Conservation (phyloP, 176 grass and related monocot species). For the Cenchrus fungigraminus region DNA sequence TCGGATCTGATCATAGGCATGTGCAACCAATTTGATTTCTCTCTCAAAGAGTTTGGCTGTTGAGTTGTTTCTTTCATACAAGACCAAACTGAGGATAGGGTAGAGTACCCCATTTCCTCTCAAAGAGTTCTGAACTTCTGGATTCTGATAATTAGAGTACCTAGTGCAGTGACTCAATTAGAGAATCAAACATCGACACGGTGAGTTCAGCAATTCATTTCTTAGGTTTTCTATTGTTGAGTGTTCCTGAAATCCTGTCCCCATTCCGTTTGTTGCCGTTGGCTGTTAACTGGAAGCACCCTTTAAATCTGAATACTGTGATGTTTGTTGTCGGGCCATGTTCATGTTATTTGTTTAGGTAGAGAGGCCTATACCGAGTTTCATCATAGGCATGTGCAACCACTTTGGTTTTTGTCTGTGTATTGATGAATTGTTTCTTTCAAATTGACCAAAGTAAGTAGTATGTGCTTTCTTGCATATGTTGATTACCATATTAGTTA, state of each 20-base stretch:
- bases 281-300: neutral
- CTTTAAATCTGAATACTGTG: neutral
- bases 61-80: neutral
- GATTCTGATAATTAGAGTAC: neutral
- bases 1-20: neutral
- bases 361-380: neutral
- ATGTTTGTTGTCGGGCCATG: neutral
- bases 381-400: constrained; percentile 1
- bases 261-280: neutral
- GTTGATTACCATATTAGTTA: too few relatives aligned
- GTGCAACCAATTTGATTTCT: neutral
- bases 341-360: neutral
- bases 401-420: neutral
- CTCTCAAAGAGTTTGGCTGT: neutral
- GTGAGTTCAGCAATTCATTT: neutral
- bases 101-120: neutral
- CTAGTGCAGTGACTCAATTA: neutral
- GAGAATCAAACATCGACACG: neutral
- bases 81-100: neutral
- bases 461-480: too few relatives aligned
- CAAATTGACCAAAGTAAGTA: neutral
- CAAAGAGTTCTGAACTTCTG: neutral
- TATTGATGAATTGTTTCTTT: neutral
- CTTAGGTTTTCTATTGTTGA: neutral
- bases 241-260: neutral